Percentiles rank a stretch among this genome's conserved stretches.
phyloP scores from a whole-genome alignment of 2,329 filamentous ascomycete genomes.

The Teratosphaeria gauchensis region DNA sequence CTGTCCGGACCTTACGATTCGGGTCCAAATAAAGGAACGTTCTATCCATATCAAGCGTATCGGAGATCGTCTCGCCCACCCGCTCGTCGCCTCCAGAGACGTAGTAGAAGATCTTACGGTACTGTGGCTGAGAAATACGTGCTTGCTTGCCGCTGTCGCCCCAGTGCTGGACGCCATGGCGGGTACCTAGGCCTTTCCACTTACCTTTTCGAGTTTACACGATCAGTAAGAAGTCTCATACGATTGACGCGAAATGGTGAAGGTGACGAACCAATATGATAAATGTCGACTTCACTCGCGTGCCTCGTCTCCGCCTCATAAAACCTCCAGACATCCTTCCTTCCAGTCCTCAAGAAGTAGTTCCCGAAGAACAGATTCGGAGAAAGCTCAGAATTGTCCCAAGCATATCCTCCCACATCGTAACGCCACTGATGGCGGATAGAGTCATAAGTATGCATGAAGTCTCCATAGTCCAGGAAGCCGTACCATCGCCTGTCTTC shows the following conservation, averaged over 20 bases:
- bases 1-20: slow-evolving; percentile 48
- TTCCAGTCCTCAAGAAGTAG: slow-evolving; percentile 51
- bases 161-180: slow-evolving; percentile 55
- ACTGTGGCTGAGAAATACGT: slow-evolving; percentile 49
- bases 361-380: slow-evolving; percentile 55
- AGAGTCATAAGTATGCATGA: slow-evolving; percentile 53
- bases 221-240: not conserved
- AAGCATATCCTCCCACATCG: slow-evolving; percentile 54
- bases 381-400: slow-evolving; percentile 56
- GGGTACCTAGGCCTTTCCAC: slow-evolving; percentile 51
- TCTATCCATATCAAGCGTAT: slow-evolving; percentile 43
- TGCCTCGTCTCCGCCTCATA: slow-evolving; percentile 51
- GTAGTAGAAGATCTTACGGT: slow-evolving; percentile 49
- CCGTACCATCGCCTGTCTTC: slow-evolving; percentile 53
- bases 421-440: slow-evolving; percentile 54
- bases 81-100: slow-evolving; percentile 48
- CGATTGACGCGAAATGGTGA: no score
- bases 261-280: slow-evolving; percentile 39
- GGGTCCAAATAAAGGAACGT: slow-evolving; percentile 47
- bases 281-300: slow-evolving; percentile 52
- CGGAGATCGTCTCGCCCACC: slow-evolving; percentile 44
- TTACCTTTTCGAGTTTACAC: slow-evolving; percentile 20
- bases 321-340: slow-evolving; percentile 48
- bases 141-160: slow-evolving; percentile 53
- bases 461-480: slow-evolving; percentile 53